Evolutionary conservation across 129 eudicot genomes (phyloP).

Genomic region (Artemisia annua): DNA sequence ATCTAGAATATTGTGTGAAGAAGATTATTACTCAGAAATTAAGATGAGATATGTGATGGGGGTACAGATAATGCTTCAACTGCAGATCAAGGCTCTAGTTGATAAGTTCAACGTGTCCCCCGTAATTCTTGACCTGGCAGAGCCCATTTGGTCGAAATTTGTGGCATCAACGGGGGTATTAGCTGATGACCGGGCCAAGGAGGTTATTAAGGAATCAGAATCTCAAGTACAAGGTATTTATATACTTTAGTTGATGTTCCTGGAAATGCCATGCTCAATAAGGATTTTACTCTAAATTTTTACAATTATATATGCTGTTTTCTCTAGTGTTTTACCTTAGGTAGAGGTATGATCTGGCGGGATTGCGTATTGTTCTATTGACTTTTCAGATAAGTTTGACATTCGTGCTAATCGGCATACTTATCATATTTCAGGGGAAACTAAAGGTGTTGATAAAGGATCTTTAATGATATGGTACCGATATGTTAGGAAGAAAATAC

Average conservation of each 20-base stretch:
- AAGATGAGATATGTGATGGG: conserved; percentile 75
- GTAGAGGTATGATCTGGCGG: too few relatives aligned
- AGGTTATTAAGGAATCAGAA: conserved; percentile 58
- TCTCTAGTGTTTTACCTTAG: too few relatives aligned
- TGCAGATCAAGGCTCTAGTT: conserved; percentile 71
- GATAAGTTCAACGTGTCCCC: conserved; percentile 61
- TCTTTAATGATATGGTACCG: conserved; percentile 63
- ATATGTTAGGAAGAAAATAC: conserved; percentile 53
- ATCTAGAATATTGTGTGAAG: conserved; percentile 25
- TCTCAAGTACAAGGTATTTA: conserved; percentile 55
- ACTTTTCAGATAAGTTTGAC: not conserved
- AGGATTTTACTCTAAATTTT: not conserved
- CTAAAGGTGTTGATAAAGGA: conserved; percentile 43
- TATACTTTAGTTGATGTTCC: not conserved
- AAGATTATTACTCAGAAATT: conserved; percentile 54
- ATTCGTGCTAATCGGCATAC: conserved; percentile 11
- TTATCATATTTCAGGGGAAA: conserved; percentile 46
- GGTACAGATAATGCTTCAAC: conserved; percentile 59
- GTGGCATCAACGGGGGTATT: conserved; percentile 50
- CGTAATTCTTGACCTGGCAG: conserved; percentile 50
- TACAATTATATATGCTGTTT: not conserved
- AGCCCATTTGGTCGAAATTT: conserved; percentile 62
- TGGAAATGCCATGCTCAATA: too few relatives aligned
- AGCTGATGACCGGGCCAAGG: conserved; percentile 71
- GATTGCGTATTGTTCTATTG: too few relatives aligned